Evolutionary conservation across 2,329 filamentous ascomycete species (phyloP).

Genomic region (Chrysosporium keratinophilum): DNA sequence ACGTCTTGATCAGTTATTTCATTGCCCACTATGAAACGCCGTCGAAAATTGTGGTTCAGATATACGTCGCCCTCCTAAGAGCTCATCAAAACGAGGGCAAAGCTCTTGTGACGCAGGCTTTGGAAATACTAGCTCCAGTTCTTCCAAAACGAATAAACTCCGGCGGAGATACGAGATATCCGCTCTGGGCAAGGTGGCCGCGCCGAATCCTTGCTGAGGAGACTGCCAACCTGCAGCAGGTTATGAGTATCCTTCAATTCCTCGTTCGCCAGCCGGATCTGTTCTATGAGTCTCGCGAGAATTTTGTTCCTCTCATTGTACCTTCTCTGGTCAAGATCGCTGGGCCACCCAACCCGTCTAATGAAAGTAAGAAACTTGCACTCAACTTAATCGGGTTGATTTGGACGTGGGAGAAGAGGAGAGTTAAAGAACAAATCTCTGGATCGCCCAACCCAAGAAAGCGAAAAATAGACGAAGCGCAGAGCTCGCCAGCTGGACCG

Average conservation of each 20-base stretch:
- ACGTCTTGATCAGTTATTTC: slow-evolving; percentile 94
- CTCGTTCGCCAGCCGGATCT: slow-evolving; percentile 82
- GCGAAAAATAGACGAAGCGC: slow-evolving; percentile 60
- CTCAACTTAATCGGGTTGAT: slow-evolving; percentile 84
- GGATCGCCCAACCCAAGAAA: slow-evolving; percentile 67
- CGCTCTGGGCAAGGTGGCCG: slow-evolving; percentile 81
- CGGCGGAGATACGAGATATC: slow-evolving; percentile 54
- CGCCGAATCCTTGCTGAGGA: slow-evolving; percentile 88
- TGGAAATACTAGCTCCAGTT: slow-evolving; percentile 91
- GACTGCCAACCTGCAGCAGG: slow-evolving; percentile 85
- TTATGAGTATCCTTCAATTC: slow-evolving; percentile 96
- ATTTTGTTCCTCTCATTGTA: slow-evolving; percentile 81
- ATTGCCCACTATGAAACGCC: slow-evolving; percentile 95
- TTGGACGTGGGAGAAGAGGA: slow-evolving; percentile 82
- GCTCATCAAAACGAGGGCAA: slow-evolving; percentile 93
- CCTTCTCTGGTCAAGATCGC: slow-evolving; percentile 82
- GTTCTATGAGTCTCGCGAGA: slow-evolving; percentile 90
- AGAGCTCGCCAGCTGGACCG: slow-evolving; percentile 46
- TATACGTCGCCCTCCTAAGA: slow-evolving; percentile 82
- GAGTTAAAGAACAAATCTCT: slow-evolving; percentile 50
- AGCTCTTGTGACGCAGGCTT: slow-evolving; percentile 79
- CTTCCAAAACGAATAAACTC: slow-evolving; percentile 66
- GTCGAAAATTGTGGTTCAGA: slow-evolving; percentile 87
- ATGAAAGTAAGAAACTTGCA: slow-evolving; percentile 83
- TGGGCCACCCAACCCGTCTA: slow-evolving; percentile 63